These are phyloP conservation scores for Umbelopsis isabellina DNA, from an alignment of 192 early-diverging fungal genomes.

Conservation along the genomic window DNA sequence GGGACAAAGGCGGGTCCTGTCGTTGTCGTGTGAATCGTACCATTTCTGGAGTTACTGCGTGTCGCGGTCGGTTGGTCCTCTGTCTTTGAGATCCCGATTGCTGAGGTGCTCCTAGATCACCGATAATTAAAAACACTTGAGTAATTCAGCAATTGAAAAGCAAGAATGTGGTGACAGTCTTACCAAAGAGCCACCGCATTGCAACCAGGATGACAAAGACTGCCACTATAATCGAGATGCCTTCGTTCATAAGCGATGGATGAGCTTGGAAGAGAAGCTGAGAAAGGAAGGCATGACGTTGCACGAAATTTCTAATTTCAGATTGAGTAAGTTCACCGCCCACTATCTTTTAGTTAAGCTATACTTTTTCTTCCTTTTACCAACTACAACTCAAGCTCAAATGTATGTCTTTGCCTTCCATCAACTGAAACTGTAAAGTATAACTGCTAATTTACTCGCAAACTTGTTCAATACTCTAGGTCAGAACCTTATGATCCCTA, in stretches of 20 bases:
- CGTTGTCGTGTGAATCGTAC: slow-evolving; percentile 15
- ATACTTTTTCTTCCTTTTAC: too few relatives aligned
- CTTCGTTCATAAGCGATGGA: slow-evolving; percentile 54
- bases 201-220: slow-evolving; percentile 61
- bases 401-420: background rate
- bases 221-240: slow-evolving; percentile 59
- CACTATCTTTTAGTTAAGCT: too few relatives aligned
- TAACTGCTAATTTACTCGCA: background rate
- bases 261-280: background rate
- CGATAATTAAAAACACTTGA: background rate
- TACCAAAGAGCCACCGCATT: slow-evolving; percentile 62
- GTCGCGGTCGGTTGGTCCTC: slow-evolving; percentile 22
- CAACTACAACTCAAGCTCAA: too few relatives aligned
- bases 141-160: background rate
- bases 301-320: background rate
- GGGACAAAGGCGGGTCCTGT: background rate
- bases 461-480: slow-evolving; percentile 9
- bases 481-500: slow-evolving; percentile 46
- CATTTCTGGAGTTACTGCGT: slow-evolving; percentile 42
- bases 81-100: slow-evolving; percentile 19
- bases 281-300: slow-evolving; percentile 5
- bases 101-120: slow-evolving; percentile 12
- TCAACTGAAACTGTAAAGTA: background rate
- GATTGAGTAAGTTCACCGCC: too few relatives aligned
- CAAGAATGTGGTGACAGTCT: background rate